Conservation (phyloP, 2,329 filamentous ascomycete species). For the Aureobasidium uvarum region DNA sequence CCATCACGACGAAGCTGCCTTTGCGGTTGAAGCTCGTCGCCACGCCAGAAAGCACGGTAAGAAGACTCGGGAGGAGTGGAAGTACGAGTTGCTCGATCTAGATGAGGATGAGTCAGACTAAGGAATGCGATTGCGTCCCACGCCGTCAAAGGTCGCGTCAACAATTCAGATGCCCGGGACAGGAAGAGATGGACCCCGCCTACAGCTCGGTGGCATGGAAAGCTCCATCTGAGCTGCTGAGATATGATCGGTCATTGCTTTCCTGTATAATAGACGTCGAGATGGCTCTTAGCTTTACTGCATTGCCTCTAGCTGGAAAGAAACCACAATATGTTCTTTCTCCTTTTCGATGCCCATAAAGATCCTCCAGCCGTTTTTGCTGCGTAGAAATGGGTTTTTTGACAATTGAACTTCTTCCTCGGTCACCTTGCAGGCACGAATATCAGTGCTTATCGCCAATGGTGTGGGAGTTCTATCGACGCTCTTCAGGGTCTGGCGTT, state of each 20-base stretch:
- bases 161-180: too few species aligned
- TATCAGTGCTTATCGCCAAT: too few species aligned
- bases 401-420: too few species aligned
- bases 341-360: too few species aligned
- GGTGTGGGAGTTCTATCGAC: too few species aligned
- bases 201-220: too few species aligned
- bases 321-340: background rate
- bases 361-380: too few species aligned
- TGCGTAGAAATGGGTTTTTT: too few species aligned
- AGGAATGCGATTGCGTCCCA: too few species aligned
- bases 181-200: background rate
- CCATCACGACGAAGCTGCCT: conserved; percentile 38
- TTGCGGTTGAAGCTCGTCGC: conserved; percentile 36
- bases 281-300: background rate
- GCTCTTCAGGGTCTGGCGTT: background rate
- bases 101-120: background rate
- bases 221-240: too few species aligned
- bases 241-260: background rate
- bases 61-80: conserved; percentile 37
- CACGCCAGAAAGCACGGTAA: conserved; percentile 37
- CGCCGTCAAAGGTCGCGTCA: too few species aligned
- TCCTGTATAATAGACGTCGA: background rate
- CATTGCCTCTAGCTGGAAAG: background rate
- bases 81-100: conserved; percentile 29
- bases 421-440: too few species aligned